phyloP scores from a whole-genome alignment of 208 protist species.

The Leishmania gerbilli region DNA sequence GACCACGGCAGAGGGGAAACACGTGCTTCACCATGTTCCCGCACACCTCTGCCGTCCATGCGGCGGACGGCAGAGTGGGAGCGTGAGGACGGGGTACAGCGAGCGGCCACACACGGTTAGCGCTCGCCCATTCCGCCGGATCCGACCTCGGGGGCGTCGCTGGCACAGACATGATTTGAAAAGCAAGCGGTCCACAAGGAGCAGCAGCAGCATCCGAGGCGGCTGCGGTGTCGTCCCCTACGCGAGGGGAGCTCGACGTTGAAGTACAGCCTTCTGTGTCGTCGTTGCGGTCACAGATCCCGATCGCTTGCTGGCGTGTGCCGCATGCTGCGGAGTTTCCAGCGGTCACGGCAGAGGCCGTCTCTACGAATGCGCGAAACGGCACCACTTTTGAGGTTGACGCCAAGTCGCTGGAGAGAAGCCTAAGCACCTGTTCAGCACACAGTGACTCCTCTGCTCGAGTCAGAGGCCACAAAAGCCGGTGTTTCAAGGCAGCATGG shows the following conservation, averaged over 20 bases:
- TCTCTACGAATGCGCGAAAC: neutral
- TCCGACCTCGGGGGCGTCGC: slow-evolving; percentile 48
- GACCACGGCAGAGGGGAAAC: slow-evolving; percentile 33
- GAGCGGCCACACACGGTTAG: slow-evolving; percentile 73
- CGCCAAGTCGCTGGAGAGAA: neutral
- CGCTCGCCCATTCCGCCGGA: slow-evolving; percentile 51
- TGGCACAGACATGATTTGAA: slow-evolving; percentile 50
- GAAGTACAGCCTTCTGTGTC: neutral
- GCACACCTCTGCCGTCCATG: slow-evolving; percentile 17
- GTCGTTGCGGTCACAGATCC: neutral
- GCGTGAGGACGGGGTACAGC: slow-evolving; percentile 61
- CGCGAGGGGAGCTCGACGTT: neutral
- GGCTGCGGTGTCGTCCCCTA: neutral
- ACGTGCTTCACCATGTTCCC: slow-evolving; percentile 30
- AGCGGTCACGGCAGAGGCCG: neutral
- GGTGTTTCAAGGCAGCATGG: neutral
- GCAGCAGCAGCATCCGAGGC: neutral
- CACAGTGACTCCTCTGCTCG: neutral
- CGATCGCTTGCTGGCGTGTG: neutral
- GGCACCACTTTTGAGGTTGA: neutral
- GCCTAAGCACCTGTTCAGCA: slow-evolving; percentile 1
- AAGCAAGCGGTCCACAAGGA: neutral
- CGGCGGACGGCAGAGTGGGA: slow-evolving; percentile 10
- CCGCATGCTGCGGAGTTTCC: neutral
- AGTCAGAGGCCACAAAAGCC: neutral